These are phyloP conservation scores for Claviceps humidiphila DNA, from an alignment of 2,329 filamentous ascomycete species.

Conservation along the genomic window DNA sequence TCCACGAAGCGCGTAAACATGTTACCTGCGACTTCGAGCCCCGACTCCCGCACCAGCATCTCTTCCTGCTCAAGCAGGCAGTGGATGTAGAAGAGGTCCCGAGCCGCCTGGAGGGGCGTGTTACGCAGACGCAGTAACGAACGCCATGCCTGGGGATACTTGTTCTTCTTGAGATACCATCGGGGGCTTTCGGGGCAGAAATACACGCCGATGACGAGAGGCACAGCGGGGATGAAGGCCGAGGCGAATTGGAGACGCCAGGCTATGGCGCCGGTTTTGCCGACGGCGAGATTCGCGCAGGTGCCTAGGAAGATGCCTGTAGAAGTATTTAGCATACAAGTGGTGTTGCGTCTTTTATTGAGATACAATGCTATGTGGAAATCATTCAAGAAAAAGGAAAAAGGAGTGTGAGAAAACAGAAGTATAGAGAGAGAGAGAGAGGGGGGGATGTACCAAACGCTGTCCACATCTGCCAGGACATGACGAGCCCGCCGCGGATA, in stretches of 20 bases:
- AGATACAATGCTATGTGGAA: too few relatives aligned
- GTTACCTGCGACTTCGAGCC: slow-evolving; percentile 28
- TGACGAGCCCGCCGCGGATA: slow-evolving; percentile 40
- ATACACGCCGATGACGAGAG: slow-evolving; percentile 42
- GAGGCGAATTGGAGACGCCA: slow-evolving; percentile 54
- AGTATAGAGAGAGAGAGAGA: neutral
- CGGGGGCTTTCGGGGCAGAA: slow-evolving; percentile 53
- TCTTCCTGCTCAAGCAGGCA: slow-evolving; percentile 20
- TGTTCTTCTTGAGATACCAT: slow-evolving; percentile 52
- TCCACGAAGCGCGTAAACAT: slow-evolving; percentile 37
- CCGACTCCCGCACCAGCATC: slow-evolving; percentile 13
- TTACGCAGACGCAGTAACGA: slow-evolving; percentile 46
- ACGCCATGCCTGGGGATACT: slow-evolving; percentile 38
- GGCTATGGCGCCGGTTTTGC: slow-evolving; percentile 40
- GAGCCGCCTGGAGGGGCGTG: slow-evolving; percentile 43
- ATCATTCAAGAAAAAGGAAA: too few relatives aligned
- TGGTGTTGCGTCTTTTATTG: too few relatives aligned
- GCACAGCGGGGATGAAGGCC: slow-evolving; percentile 51
- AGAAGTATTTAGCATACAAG: too few relatives aligned
- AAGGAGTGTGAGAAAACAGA: neutral
- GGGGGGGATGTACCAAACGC: slow-evolving; percentile 1
- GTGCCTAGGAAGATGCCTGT: slow-evolving; percentile 52
- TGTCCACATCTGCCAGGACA: slow-evolving; percentile 39
- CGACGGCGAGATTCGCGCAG: slow-evolving; percentile 51
- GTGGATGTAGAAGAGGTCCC: slow-evolving; percentile 51